Evolutionary conservation across 257 asterid genomes (phyloP).

Genomic region (Ilex asprella): DNA sequence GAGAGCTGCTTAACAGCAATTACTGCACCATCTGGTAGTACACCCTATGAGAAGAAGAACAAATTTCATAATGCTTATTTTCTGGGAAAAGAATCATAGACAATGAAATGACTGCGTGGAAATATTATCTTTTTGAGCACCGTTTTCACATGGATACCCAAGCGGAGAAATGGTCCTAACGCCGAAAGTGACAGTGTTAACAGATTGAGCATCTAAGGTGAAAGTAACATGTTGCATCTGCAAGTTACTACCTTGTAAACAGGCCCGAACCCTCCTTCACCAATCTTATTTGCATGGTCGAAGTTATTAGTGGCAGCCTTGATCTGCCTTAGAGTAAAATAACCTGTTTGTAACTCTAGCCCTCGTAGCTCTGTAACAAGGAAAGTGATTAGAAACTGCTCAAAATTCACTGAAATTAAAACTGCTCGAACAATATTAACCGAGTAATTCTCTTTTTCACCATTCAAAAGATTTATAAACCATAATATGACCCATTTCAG

Average conservation of each 20-base stretch:
- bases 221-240: neutral
- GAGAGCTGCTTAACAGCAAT: conserved; percentile 85
- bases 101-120: too few relatives aligned
- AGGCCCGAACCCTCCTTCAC: conserved; percentile 82
- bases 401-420: neutral
- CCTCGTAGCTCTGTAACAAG: conserved; percentile 41
- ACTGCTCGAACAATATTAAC: neutral
- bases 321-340: conserved; percentile 56
- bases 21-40: conserved; percentile 40
- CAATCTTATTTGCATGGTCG: conserved; percentile 59
- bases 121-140: too few relatives aligned
- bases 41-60: conserved; percentile 33
- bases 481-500: too few relatives aligned
- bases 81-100: too few relatives aligned
- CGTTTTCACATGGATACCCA: too few relatives aligned
- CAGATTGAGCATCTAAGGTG: too few relatives aligned
- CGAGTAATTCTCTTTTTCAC: neutral
- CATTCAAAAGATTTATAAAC: too few relatives aligned
- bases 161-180: too few relatives aligned
- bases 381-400: neutral
- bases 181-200: too few relatives aligned
- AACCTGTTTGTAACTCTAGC: conserved; percentile 53
- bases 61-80: neutral
- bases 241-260: conserved; percentile 48
- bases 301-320: conserved; percentile 69